Percentiles rank a stretch among this genome's conserved stretches.
Evolutionary conservation across 2,329 filamentous ascomycete genomes (phyloP).

Genomic region (Paraconiothyrium brasiliense): DNA sequence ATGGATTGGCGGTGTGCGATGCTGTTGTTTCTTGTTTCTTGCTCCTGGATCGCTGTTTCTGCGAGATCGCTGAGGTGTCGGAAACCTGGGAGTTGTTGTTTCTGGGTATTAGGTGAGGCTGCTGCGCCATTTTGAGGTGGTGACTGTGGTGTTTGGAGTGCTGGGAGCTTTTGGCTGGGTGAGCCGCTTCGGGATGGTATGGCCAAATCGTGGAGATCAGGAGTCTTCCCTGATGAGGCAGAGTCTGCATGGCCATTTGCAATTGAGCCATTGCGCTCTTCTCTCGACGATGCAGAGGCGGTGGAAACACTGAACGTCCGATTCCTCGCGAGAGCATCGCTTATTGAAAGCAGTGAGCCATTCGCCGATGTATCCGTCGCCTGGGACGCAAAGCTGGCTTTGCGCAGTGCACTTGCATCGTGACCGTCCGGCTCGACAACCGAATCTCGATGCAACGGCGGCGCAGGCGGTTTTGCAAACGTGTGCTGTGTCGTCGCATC

Average conservation of each 20-base stretch:
- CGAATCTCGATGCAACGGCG: conserved; percentile 29
- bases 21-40: conserved; percentile 39
- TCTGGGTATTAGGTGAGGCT: conserved; percentile 40
- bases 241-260: conserved; percentile 33
- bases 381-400: conserved; percentile 23
- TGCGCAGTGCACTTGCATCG: conserved; percentile 16
- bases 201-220: conserved; percentile 41
- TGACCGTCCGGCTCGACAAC: conserved; percentile 28
- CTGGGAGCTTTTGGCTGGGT: conserved; percentile 45
- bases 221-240: conserved; percentile 37
- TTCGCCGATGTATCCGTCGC: conserved; percentile 17
- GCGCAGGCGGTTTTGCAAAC: conserved; percentile 20
- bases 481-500: conserved; percentile 17
- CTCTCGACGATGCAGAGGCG: conserved; percentile 24
- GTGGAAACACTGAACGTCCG: conserved; percentile 20
- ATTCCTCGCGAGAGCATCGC: conserved; percentile 22
- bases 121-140: conserved; percentile 38
- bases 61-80: conserved; percentile 46
- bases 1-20: conserved; percentile 48
- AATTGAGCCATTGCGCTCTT: conserved; percentile 29
- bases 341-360: conserved; percentile 16
- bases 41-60: conserved; percentile 43
- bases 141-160: conserved; percentile 45
- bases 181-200: conserved; percentile 42
- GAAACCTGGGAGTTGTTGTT: conserved; percentile 44